Evolutionary conservation across 257 asterid species (phyloP).

Genomic region (Solanum neorickii): DNA sequence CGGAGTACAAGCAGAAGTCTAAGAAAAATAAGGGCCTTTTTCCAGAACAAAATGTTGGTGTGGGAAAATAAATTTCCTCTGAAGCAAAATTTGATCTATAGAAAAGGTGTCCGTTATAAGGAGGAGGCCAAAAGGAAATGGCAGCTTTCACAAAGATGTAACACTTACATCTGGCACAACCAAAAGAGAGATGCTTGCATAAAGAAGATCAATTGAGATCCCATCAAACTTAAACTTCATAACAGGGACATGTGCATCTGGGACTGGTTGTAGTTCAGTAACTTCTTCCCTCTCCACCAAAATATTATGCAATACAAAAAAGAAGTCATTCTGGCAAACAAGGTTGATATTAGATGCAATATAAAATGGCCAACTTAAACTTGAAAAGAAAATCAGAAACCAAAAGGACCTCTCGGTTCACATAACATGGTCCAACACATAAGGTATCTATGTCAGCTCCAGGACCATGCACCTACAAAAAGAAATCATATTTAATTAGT

Average conservation of each 20-base stretch:
- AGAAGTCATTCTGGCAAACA: slow-evolving; percentile 66
- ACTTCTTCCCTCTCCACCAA: slow-evolving; percentile 70
- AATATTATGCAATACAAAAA: slow-evolving; percentile 58
- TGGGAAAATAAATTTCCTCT: background rate
- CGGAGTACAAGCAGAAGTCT: background rate
- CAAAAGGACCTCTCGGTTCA: slow-evolving; percentile 19
- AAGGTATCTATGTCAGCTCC: slow-evolving; percentile 31
- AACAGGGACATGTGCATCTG: slow-evolving; percentile 98
- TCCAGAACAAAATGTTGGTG: background rate
- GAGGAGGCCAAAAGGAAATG: background rate
- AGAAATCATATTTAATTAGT: background rate
- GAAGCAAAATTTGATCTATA: background rate
- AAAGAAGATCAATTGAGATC: slow-evolving; percentile 88
- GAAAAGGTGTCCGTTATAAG: background rate
- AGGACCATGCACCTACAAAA: slow-evolving; percentile 30
- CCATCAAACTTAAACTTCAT: slow-evolving; percentile 97
- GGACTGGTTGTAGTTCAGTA: slow-evolving; percentile 87
- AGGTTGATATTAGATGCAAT: background rate
- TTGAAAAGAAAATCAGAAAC: background rate
- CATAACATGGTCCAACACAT: slow-evolving; percentile 35
- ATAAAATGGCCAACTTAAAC: background rate
- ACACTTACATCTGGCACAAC: slow-evolving; percentile 85
- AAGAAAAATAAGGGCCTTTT: background rate
- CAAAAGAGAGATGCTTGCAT: slow-evolving; percentile 77
- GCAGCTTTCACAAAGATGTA: background rate